These are phyloP conservation scores for Boletus huronensis DNA, from an alignment of 768 basidiomycete genomes.

Conservation along the genomic window DNA sequence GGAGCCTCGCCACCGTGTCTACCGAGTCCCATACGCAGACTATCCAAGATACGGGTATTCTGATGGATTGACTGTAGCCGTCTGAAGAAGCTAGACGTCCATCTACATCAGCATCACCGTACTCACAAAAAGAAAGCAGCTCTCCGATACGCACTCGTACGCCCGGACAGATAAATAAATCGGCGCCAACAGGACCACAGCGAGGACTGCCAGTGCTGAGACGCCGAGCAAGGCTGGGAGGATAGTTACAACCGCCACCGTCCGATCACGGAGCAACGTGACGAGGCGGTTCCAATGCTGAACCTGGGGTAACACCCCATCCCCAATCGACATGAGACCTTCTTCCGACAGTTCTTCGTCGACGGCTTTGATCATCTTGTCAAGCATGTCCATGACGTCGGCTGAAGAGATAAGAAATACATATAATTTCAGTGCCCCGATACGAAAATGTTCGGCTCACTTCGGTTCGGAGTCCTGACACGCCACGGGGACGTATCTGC, in stretches of 20 bases:
- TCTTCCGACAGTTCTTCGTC: slow-evolving; percentile 18
- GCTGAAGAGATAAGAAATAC: background rate
- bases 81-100: background rate
- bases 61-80: background rate
- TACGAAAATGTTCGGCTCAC: background rate
- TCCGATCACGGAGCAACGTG: background rate
- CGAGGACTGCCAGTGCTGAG: slow-evolving; percentile 16
- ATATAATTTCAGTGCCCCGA: background rate
- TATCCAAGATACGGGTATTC: slow-evolving; percentile 3
- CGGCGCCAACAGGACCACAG: slow-evolving; percentile 4
- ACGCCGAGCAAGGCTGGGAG: slow-evolving; percentile 19
- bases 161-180: slow-evolving; percentile 2
- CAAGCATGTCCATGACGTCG: slow-evolving; percentile 14
- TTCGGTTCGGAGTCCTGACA: slow-evolving; percentile 16
- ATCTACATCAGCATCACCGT: background rate
- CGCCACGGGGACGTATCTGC: slow-evolving; percentile 15
- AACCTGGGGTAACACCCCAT: slow-evolving; percentile 17
- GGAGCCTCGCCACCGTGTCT: too few species aligned
- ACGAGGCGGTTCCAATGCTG: slow-evolving; percentile 20
- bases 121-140: background rate
- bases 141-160: slow-evolving; percentile 8
- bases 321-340: slow-evolving; percentile 16
- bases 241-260: slow-evolving; percentile 1
- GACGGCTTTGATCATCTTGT: slow-evolving; percentile 19
- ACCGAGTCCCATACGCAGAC: background rate